phyloP scores from a whole-genome alignment of 2,329 filamentous ascomycete genomes.

The Aquanectria penicillioides region DNA sequence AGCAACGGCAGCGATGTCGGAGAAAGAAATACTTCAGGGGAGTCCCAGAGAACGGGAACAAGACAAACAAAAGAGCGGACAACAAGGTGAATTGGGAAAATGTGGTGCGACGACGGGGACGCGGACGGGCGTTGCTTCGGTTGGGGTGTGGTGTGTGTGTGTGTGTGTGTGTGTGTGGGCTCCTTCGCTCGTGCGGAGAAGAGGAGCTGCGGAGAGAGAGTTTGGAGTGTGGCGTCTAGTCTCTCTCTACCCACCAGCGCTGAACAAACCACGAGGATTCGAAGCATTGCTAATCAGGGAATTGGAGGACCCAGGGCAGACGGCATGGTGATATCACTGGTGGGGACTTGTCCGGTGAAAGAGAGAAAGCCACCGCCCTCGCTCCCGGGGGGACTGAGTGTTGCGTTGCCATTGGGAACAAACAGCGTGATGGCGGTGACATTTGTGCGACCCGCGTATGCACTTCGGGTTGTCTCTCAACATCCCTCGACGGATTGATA shows the following conservation, averaged over 20 bases:
- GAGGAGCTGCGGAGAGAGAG: constrained; percentile 16
- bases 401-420: too few species aligned
- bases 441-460: too few species aligned
- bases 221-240: constrained; percentile 15
- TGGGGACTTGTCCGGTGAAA: not conserved
- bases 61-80: not conserved
- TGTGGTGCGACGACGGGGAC: constrained; percentile 11
- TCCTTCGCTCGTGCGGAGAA: constrained; percentile 16
- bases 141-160: not conserved
- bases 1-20: constrained; percentile 23
- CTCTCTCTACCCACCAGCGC: constrained; percentile 1
- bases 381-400: too few species aligned
- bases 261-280: not conserved
- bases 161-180: not conserved
- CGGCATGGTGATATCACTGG: constrained; percentile 5
- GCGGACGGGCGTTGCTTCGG: too few species aligned
- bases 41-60: not conserved
- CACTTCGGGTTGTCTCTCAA: too few species aligned
- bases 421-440: too few species aligned
- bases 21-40: not conserved
- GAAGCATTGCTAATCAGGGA: constrained; percentile 3
- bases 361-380: too few species aligned
- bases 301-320: constrained; percentile 2
- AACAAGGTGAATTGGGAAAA: constrained; percentile 15
- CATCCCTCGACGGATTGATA: too few species aligned